Conservation (phyloP, 1,139 yeast genomes). For the Yamadazyma oceani region DNA sequence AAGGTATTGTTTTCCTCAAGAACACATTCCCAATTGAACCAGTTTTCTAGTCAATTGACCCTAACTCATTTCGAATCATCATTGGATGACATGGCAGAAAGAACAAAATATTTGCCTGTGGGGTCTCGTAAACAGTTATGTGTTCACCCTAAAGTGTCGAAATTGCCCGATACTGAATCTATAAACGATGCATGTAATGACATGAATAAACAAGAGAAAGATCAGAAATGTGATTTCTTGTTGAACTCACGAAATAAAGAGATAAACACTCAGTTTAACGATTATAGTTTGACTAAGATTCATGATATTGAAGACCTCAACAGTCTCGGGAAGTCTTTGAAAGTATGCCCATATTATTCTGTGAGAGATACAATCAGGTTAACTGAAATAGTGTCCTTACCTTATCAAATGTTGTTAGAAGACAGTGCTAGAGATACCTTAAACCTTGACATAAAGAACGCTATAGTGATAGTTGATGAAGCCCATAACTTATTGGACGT, state of each 20-base stretch:
- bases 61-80: slow-evolving; percentile 68
- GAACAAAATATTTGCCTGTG: slow-evolving; percentile 61
- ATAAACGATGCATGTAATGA: slow-evolving; percentile 86
- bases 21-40: slow-evolving; percentile 87
- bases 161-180: slow-evolving; percentile 47
- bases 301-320: slow-evolving; percentile 85
- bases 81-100: slow-evolving; percentile 36
- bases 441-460: slow-evolving; percentile 57
- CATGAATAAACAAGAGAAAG: slow-evolving; percentile 46
- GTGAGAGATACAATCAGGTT: slow-evolving; percentile 54
- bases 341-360: slow-evolving; percentile 83
- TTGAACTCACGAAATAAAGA: slow-evolving; percentile 34
- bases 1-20: slow-evolving; percentile 72
- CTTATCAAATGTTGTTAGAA: slow-evolving; percentile 79
- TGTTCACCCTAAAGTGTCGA: slow-evolving; percentile 61
- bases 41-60: slow-evolving; percentile 72
- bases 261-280: slow-evolving; percentile 51
- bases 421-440: slow-evolving; percentile 61
- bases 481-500: slow-evolving; percentile 89
- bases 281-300: slow-evolving; percentile 57
- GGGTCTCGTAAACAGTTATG: slow-evolving; percentile 89
- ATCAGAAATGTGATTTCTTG: slow-evolving; percentile 51
- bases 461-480: slow-evolving; percentile 83
- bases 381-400: slow-evolving; percentile 78
- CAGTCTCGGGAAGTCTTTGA: slow-evolving; percentile 53